These are phyloP conservation scores for Dorcoceras hygrometricum DNA, from an alignment of 257 asterid species.

Conservation along the genomic window DNA sequence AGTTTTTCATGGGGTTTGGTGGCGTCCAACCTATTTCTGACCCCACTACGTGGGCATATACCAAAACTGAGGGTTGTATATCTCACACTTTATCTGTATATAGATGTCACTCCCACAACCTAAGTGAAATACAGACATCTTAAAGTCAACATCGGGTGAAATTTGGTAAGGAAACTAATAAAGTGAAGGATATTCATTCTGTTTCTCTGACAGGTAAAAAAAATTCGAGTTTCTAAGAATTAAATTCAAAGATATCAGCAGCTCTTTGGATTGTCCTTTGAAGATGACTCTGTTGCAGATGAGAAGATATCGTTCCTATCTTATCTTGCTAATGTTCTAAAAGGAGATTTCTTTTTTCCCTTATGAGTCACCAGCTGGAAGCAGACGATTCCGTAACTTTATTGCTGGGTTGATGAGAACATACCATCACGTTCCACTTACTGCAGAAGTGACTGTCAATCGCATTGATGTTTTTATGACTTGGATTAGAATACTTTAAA, in stretches of 20 bases:
- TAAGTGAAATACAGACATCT: constrained; percentile 27
- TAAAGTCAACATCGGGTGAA: constrained; percentile 12
- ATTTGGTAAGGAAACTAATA: constrained; percentile 4
- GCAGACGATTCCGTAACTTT: constrained; percentile 78
- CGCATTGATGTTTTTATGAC: constrained; percentile 13
- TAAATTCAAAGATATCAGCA: constrained; percentile 86
- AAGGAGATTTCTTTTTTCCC: constrained; percentile 77
- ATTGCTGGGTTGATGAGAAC: constrained; percentile 87
- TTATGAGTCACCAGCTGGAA: constrained; percentile 95
- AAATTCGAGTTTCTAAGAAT: constrained; percentile 84
- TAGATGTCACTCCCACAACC: constrained; percentile 94
- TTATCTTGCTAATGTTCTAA: constrained; percentile 82
- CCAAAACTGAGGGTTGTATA: constrained; percentile 88
- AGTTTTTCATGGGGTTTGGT: constrained; percentile 98
- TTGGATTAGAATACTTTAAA: constrained; percentile 4
- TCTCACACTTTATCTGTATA: constrained; percentile 97
- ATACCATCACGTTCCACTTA: constrained; percentile 88
- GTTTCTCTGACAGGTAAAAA: constrained; percentile 70
- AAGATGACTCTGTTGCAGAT: constrained; percentile 96
- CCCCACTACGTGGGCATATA: constrained; percentile 99
- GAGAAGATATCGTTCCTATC: constrained; percentile 98
- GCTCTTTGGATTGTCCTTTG: constrained; percentile 90
- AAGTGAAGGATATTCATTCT: constrained; percentile 28
- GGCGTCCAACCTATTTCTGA: constrained; percentile 98
- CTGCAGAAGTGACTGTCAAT: constrained; percentile 53